Conservation (phyloP, 148 eudicot species). For the Chenopodium berlandieri region DNA sequence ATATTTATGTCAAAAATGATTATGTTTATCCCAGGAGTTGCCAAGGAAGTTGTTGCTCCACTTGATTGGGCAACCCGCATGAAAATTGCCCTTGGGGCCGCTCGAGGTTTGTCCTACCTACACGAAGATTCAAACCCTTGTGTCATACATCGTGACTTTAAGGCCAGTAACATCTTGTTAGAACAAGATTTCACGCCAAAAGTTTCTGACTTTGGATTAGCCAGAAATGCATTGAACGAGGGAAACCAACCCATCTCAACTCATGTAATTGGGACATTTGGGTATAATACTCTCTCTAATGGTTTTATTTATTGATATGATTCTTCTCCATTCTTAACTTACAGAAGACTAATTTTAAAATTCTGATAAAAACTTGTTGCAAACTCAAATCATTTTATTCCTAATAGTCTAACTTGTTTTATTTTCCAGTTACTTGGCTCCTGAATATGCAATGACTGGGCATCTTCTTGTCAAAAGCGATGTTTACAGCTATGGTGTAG, state of each 20-base stretch:
- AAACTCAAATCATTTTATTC: not conserved
- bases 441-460: slow-evolving; percentile 96
- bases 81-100: slow-evolving; percentile 94
- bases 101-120: slow-evolving; percentile 90
- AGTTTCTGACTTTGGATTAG: slow-evolving; percentile 96
- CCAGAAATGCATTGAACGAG: slow-evolving; percentile 70
- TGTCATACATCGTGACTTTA: slow-evolving; percentile 97
- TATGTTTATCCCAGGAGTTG: slow-evolving; percentile 42
- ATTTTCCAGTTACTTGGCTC: slow-evolving; percentile 73
- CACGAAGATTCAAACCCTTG: slow-evolving; percentile 99
- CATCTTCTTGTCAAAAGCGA: slow-evolving; percentile 94
- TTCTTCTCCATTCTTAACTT: not conserved
- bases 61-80: slow-evolving; percentile 85
- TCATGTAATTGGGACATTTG: slow-evolving; percentile 97
- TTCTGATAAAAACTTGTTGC: not conserved
- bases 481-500: slow-evolving; percentile 97
- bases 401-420: not conserved
- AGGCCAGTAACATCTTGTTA: slow-evolving; percentile 91
- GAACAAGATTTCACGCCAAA: slow-evolving; percentile 92
- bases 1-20: not conserved
- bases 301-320: not conserved
- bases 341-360: too few relatives aligned
- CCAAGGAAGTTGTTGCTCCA: slow-evolving; percentile 55
- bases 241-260: slow-evolving; percentile 74
- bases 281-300: slow-evolving; percentile 44